Evolutionary conservation across 192 early-diverging fungal genomes (phyloP).

Genomic region (Entomortierella chlamydospora): DNA sequence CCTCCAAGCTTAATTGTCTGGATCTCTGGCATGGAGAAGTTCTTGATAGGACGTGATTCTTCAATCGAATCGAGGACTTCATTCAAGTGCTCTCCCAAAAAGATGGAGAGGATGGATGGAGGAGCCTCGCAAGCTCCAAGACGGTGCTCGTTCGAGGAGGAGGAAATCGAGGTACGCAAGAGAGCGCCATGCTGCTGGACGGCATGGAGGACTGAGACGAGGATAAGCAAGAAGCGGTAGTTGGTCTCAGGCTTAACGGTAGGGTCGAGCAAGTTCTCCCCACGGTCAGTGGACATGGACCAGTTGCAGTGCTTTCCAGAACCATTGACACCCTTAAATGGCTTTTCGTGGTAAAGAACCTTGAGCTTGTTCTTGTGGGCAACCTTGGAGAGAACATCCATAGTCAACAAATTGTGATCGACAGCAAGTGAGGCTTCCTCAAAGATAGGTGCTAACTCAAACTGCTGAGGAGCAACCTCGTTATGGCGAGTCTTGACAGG

Average conservation of each 20-base stretch:
- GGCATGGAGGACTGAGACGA: slow-evolving; percentile 91
- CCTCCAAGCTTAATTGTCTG: slow-evolving; percentile 94
- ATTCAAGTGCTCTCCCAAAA: slow-evolving; percentile 96
- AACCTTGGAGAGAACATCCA: slow-evolving; percentile 97
- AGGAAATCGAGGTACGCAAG: slow-evolving; percentile 92
- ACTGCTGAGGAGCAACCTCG: slow-evolving; percentile 98
- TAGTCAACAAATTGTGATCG: slow-evolving; percentile 98
- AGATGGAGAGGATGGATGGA: slow-evolving; percentile 96
- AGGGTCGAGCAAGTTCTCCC: slow-evolving; percentile 98
- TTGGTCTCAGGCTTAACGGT: slow-evolving; percentile 97
- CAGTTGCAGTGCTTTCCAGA: slow-evolving; percentile 99
- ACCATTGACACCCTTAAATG: slow-evolving; percentile 98
- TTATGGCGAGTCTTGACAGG: slow-evolving; percentile 99
- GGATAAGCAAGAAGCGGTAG: slow-evolving; percentile 96
- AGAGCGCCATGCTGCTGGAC: slow-evolving; percentile 93
- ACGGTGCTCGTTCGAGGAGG: slow-evolving; percentile 97
- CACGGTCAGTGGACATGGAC: slow-evolving; percentile 92
- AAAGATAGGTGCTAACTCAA: slow-evolving; percentile 98
- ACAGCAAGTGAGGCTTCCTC: slow-evolving; percentile 96
- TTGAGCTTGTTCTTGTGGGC: slow-evolving; percentile 98
- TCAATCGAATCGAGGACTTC: slow-evolving; percentile 96
- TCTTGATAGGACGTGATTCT: slow-evolving; percentile 86
- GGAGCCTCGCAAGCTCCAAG: slow-evolving; percentile 99
- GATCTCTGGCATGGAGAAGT: slow-evolving; percentile 90
- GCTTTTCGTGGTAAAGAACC: slow-evolving; percentile 99